Evolutionary conservation across 2,329 filamentous ascomycete genomes (phyloP).

Genomic region (Pseudogymnoascus sp.): DNA sequence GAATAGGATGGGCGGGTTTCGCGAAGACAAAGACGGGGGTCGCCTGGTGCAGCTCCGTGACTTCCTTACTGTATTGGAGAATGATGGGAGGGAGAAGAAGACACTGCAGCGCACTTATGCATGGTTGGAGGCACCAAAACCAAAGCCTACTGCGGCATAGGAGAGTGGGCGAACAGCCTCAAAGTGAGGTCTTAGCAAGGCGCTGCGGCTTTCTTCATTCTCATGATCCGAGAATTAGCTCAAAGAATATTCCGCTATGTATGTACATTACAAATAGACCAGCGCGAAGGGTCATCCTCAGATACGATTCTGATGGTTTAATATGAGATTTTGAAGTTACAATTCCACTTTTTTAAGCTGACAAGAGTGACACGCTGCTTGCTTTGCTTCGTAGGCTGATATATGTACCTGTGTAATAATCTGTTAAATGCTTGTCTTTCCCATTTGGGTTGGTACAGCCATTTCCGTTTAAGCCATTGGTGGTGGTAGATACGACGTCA

Average conservation of each 20-base stretch:
- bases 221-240: background rate
- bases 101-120: slow-evolving; percentile 45
- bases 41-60: slow-evolving; percentile 78
- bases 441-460: background rate
- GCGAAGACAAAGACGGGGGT: slow-evolving; percentile 72
- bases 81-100: slow-evolving; percentile 62
- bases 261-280: background rate
- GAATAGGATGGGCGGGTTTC: slow-evolving; percentile 63
- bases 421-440: background rate
- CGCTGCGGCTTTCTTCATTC: background rate
- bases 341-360: background rate
- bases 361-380: background rate
- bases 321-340: background rate
- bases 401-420: background rate
- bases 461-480: background rate
- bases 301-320: background rate
- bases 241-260: background rate
- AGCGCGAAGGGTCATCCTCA: background rate
- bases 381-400: background rate
- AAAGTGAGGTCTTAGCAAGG: background rate
- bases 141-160: slow-evolving; percentile 15
- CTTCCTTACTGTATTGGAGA: slow-evolving; percentile 70
- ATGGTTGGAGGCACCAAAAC: slow-evolving; percentile 23
- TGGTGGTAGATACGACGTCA: background rate
- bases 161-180: background rate